Evolutionary conservation across 768 basidiomycete genomes (phyloP), one percentile per base, ranked within the genome.

Genomic region (Auriscalpium orientale): DNA sequence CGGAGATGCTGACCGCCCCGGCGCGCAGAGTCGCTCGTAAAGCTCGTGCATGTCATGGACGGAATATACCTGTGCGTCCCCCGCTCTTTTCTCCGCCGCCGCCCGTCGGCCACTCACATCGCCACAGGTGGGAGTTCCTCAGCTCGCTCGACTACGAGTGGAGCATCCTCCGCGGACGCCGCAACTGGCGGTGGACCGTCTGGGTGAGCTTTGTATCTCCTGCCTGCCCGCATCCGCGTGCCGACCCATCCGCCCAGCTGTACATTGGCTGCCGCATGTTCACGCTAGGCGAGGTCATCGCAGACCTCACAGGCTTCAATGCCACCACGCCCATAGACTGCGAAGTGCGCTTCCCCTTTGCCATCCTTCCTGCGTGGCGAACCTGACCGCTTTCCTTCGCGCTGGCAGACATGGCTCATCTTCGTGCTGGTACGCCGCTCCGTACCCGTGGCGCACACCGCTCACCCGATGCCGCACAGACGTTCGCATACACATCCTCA

Each of bases 111-210:
- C 22, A 8, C 20, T 36, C 36, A 51, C 40, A 3, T 9, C 15
- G 15, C 13, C 6, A 1, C 28, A 61, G 60, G 10, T 61, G 60
- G 60, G 60, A 61, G 20, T 61, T 61, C 33, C 52, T 61, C 16
- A 53, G 54, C 38, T 52, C 52, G 11, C 43, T 59, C 2, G 44
- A 49, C 37, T 61, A 60, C 12, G 60, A 61, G 44, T 56, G 58
- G 54, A 36, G 58, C 28, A 40, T 61, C 11, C 5, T 56, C 15
- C 44, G 18, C 0, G 28, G 58, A 1, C 51, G 51, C 22, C 60
- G 58, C 18, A 58, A 55, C n/a, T 61, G 58, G 58, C 47, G 55
- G 5, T 61, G 60, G 60, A 61, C 60, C 7, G 38, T 40, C 18
- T 20, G 36, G 4, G 60, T 61, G 38, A 18, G 20, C 48, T 16